Evolutionary conservation across 2,329 filamentous ascomycete genomes (phyloP), one percentile per base, ranked within the genome.

Genomic region (Talaromyces piceae): DNA sequence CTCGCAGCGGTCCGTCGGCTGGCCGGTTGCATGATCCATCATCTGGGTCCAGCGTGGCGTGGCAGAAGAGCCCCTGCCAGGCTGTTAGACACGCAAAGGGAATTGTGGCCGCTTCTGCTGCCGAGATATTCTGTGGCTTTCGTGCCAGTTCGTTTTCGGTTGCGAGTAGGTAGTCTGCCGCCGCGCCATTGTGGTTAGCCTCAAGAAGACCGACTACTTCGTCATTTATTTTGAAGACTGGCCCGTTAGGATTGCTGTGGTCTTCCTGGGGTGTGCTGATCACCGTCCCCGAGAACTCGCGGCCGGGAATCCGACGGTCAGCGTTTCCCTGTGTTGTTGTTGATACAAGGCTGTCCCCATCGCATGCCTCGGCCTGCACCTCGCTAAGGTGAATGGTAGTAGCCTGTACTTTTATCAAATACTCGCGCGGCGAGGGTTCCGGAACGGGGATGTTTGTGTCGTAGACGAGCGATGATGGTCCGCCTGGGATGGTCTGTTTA

Each of bases 41-140:
- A 37, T 49, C 58, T n/a, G 60, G 58, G 48, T 68, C 61, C 41
- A 72, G 56, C 2, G 58, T 59, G 5, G 63, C 67, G 53, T 71
- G 63, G 12, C 53, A 58, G 53, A 71, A 72, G 25, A 73, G 58
- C 3, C 67, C 68, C 57, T 73, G 68, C 67, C 69, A 74, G 8
- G 67, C 71, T 26, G 67, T 71, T 48, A 73, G 60, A 5, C 61
- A 65, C 2, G 67, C 64, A 4, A 71, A 55, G 0, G 70, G 69
- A 9, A 73, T 59, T 3, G 69, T 64, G 5, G 66, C 64, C 2
- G 67, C 67, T 47, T 67, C 63, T 4, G 59, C 59, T 0, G 63
- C 59, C 16, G 59, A 61, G 25, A 72, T 59, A 52, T 69, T 71
- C n/a, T 49, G 53, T 11, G 69, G 69, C 47, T 69, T 70, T 27